Base-by-base conservation (phyloP, 306 rosid genomes). In the Sechiopsis laciniata region DNA sequence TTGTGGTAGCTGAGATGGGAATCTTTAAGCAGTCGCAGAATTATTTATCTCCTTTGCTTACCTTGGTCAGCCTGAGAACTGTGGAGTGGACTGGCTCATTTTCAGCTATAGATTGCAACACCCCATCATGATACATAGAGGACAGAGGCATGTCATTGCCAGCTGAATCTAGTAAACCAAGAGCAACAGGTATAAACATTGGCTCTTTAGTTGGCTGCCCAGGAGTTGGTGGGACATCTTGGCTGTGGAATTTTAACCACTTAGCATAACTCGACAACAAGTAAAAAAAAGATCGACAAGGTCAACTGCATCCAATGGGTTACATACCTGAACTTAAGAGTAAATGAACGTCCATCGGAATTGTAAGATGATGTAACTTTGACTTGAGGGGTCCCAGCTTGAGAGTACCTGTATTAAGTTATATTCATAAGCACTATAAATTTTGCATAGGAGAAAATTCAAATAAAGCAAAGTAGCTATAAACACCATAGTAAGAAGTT, bases 141-240 rank as follows among this genome's bases (percentile, higher is more conserved):
- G 92, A 80, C 37, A 95, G 88, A 79, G 90, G 79, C 74, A 95
- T 76, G 79, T 89, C 92, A 80, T 86, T 84, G 77, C 99, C 99
- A 40, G 82, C 76, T 45, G 92, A 85, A 77, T 79, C 87, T 37
- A 95, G 96, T 74, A 95, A 84, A 80, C 99, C 99, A 8, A 89
- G 76, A 17, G 90, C 86, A 75, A 94, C 80, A 37, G 99, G 99
- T 83, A 94, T 83, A 82, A 95, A 91, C 88, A 80, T 85, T 74
- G 99, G 92, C 83, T 91, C 96, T 86, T 95, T 95, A 70, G 85
- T 85, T 21, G 91, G 72, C 84, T 95, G 99, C 72, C 97, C 99
- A 22, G 99, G 91, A 56, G 99, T 95, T 61, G 92, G 85, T 1
- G 97, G 96, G 54, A 87, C 77, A 68, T 86, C 90, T 83, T 95